Evolutionary conservation across 768 basidiomycete species (phyloP).

Genomic region (Fomitopsis pulvina): DNA sequence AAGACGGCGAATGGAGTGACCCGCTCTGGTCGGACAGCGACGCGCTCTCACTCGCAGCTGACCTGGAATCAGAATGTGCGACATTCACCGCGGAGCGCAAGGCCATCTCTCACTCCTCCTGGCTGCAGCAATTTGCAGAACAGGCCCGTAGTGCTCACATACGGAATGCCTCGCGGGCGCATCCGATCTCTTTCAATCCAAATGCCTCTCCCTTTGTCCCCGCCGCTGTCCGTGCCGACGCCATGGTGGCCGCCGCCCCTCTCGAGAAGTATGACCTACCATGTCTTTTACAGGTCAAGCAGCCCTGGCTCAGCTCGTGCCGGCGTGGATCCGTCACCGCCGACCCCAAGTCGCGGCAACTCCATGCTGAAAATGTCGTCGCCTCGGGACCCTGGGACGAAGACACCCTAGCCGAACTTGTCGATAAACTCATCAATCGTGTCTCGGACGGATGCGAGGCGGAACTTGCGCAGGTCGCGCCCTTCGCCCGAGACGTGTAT

Average conservation of each 20-base stretch:
- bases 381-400: slow-evolving; percentile 6
- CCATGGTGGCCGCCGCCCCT: not conserved
- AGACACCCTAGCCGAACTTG: slow-evolving; percentile 4
- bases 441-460: slow-evolving; percentile 3
- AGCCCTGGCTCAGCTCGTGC: slow-evolving; percentile 7
- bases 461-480: slow-evolving; percentile 1
- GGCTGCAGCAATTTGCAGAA: not conserved
- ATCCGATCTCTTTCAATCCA: slow-evolving; percentile 1
- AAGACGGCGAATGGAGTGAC: not conserved
- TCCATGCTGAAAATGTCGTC: slow-evolving; percentile 8
- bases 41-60: not conserved
- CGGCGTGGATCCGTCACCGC: slow-evolving; percentile 1
- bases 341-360: not conserved
- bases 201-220: slow-evolving; percentile 10
- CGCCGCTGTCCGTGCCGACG: slow-evolving; percentile 1
- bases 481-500: slow-evolving; percentile 6
- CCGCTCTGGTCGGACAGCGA: not conserved
- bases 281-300: not conserved
- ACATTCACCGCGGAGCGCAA: not conserved
- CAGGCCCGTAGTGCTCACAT: not conserved
- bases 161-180: not conserved
- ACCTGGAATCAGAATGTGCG: not conserved
- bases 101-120: not conserved
- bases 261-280: not conserved
- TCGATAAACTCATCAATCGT: slow-evolving; percentile 4